A percentile compares a stretch with the other conserved stretches of the same genome.
These are phyloP conservation scores for Irpex sp. DNA, from an alignment of 1,284 basidiomycete species.

Conservation along the genomic window DNA sequence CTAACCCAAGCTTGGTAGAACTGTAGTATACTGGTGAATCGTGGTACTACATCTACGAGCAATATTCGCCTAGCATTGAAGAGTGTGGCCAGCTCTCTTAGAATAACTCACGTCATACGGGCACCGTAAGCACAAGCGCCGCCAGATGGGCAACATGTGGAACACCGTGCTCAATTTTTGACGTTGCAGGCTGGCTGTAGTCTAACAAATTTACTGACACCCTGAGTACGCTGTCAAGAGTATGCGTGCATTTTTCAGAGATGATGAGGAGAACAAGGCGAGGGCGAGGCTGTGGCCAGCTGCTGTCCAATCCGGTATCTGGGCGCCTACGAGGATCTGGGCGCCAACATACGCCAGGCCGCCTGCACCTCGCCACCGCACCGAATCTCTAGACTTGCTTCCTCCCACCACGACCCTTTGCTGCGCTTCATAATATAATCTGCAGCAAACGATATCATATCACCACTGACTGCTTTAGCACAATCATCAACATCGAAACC, in stretches of 20 bases:
- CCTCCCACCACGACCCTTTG: neutral
- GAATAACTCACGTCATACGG: too few species aligned
- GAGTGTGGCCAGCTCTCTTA: too few species aligned
- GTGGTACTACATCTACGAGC: too few species aligned
- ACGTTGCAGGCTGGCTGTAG: too few species aligned
- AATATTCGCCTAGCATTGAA: too few species aligned
- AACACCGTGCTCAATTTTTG: too few species aligned
- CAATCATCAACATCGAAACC: constrained; percentile 1
- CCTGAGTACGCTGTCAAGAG: too few species aligned
- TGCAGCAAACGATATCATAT: neutral
- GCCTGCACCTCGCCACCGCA: neutral
- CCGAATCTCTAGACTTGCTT: constrained; percentile 1
- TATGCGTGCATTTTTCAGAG: neutral
- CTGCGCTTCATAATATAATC: neutral
- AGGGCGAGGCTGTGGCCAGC: neutral
- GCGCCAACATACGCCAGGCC: neutral
- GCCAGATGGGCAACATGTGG: too few species aligned
- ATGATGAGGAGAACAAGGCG: neutral
- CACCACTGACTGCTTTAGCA: neutral
- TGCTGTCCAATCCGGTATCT: neutral
- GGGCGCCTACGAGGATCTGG: neutral
- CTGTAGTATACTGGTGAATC: too few species aligned
- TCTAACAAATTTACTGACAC: too few species aligned
- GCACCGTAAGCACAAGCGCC: too few species aligned
- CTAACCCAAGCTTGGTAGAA: too few species aligned